A percentile compares a stretch with the other conserved stretches of the same genome.
phyloP scores from a whole-genome alignment of 2,329 filamentous ascomycete species.

The Nemania diffusa region DNA sequence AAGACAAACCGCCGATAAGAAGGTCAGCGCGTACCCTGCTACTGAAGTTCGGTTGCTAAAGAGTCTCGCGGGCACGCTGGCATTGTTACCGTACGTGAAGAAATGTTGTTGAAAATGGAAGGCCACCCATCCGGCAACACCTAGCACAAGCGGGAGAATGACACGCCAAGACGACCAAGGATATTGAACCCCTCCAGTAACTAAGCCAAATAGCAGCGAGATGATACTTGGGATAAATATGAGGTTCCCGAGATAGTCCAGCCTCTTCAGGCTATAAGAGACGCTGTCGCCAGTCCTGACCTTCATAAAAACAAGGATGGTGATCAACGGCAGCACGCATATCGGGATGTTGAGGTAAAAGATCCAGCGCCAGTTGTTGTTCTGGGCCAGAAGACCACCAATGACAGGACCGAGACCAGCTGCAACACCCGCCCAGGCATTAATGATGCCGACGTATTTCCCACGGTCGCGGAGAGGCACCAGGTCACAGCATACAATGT shows the following conservation, averaged over 20 bases:
- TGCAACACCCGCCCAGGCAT: not conserved
- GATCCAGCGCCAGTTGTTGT: slow-evolving; percentile 52
- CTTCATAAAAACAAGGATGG: slow-evolving; percentile 48
- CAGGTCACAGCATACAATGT: slow-evolving; percentile 1
- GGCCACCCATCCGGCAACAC: slow-evolving; percentile 16
- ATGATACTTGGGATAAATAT: slow-evolving; percentile 50
- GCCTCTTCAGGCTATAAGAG: slow-evolving; percentile 26
- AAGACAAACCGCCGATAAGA: slow-evolving; percentile 51
- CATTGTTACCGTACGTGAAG: slow-evolving; percentile 40
- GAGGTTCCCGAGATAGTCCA: slow-evolving; percentile 52
- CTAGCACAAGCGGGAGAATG: slow-evolving; percentile 33
- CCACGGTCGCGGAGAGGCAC: not conserved
- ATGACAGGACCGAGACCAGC: not conserved
- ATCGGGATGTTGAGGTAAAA: slow-evolving; percentile 53
- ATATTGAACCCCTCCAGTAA: slow-evolving; percentile 36
- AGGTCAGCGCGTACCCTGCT: slow-evolving; percentile 47
- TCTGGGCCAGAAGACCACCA: not conserved
- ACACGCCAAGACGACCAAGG: slow-evolving; percentile 36
- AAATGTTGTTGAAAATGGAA: slow-evolving; percentile 44
- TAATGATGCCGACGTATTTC: not conserved
- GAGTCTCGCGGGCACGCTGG: slow-evolving; percentile 37
- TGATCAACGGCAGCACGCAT: slow-evolving; percentile 40
- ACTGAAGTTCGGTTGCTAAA: slow-evolving; percentile 51
- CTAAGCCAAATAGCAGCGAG: slow-evolving; percentile 51
- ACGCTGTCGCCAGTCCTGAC: slow-evolving; percentile 3